Conservation (phyloP, 805 yeast species). For the Yamadazyma olivae region DNA sequence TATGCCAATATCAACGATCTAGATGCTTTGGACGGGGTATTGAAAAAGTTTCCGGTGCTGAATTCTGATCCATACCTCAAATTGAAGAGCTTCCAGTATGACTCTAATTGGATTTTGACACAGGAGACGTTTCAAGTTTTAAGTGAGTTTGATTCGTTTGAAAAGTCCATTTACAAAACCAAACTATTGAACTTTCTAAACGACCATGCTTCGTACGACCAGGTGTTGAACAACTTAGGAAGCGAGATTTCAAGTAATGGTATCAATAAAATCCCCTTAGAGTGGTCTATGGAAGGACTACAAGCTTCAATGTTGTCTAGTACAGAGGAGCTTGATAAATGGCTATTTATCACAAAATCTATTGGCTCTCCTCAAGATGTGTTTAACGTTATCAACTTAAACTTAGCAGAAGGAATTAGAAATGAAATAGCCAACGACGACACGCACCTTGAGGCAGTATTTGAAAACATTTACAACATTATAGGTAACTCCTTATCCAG, state of each 20-base stretch:
- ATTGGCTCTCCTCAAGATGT: slow-evolving; percentile 40
- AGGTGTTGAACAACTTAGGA: slow-evolving; percentile 52
- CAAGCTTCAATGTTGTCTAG: slow-evolving; percentile 70
- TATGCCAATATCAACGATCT: slow-evolving; percentile 86
- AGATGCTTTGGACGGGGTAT: slow-evolving; percentile 85
- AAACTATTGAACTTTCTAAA: slow-evolving; percentile 68
- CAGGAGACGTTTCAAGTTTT: slow-evolving; percentile 77
- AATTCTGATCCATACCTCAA: slow-evolving; percentile 62
- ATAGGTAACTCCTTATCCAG: slow-evolving; percentile 58
- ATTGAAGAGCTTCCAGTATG: slow-evolving; percentile 75
- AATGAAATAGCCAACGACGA: slow-evolving; percentile 2
- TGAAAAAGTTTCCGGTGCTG: slow-evolving; percentile 67
- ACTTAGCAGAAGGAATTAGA: slow-evolving; percentile 47
- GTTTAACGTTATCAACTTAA: slow-evolving; percentile 56
- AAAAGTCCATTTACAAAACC: slow-evolving; percentile 38
- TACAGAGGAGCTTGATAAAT: slow-evolving; percentile 44
- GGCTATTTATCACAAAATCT: slow-evolving; percentile 56
- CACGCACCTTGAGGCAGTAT: slow-evolving; percentile 1
- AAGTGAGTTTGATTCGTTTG: slow-evolving; percentile 34
- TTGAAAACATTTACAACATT: slow-evolving; percentile 50
- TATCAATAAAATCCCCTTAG: slow-evolving; percentile 36
- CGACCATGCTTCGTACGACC: slow-evolving; percentile 73
- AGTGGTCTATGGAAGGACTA: slow-evolving; percentile 66
- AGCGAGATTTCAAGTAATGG: slow-evolving; percentile 22
- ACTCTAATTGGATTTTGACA: slow-evolving; percentile 84